Evolutionary conservation across 2,329 filamentous ascomycete genomes (phyloP), one percentile per base, ranked within the genome.

Genomic region (Penicillium sp.): DNA sequence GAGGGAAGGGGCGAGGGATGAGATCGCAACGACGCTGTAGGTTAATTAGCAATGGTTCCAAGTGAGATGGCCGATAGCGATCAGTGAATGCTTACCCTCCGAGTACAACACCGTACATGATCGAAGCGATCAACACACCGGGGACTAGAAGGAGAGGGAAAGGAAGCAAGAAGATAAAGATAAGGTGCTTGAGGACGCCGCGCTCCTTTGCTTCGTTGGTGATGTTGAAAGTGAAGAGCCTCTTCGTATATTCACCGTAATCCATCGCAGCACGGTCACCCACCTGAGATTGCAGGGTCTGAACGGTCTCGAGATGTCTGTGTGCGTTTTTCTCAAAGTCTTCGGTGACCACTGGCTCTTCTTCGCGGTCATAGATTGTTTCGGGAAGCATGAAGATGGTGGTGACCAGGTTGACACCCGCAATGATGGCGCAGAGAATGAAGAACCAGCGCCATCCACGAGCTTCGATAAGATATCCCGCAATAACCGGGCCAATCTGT

Each of bases 361-460:
- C 62, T n/a, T 68, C 61, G 11, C 54, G 53, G 24, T 65, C 56
- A 33, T 67, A 72, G 22, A 60, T 61, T 2, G 69, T 73, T 46
- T 73, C 70, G 1, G 69, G 70, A 6, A 70, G 56, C n/a, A 71
- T 53, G 51, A 71, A 62, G n/a, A 72, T 59, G 7, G 63, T 63
- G 7, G 60, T 55, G 14, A 67, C 48, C 3, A 71, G 46, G 49
- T 72, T 70, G 18, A 61, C 54, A 1, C 56, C 64, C 13, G 54
- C 63, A 11, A 72, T 50, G 33, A 72, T 72, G 4, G 64, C 51
- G 41, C 64, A 67, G 18, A 72, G 59, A 27, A 67, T 69, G 52
- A 71, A 72, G 48, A 69, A 70, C 69, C 69, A 73, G 11, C 70
- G 57, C 70, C 70, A 72, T n/a, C 70, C 70, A 27, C 57, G 58